These are phyloP conservation scores for Spergularia marina DNA, from an alignment of 148 eudicot genomes.

Conservation along the genomic window DNA sequence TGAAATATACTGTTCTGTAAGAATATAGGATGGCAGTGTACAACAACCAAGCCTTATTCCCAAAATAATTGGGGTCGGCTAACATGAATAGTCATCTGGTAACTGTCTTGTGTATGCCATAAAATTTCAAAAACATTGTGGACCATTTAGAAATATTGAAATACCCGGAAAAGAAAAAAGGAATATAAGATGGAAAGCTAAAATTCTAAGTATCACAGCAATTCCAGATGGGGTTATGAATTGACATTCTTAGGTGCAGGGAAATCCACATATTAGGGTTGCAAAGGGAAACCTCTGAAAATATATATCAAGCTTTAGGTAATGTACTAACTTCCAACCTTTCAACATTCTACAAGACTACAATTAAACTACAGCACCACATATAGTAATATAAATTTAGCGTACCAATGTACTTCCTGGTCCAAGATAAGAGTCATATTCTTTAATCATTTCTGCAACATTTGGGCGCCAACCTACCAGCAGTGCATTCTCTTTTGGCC, in stretches of 20 bases:
- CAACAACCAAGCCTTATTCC: neutral
- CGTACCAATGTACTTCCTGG: conserved; percentile 94
- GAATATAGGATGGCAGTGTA: neutral
- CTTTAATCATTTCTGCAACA: conserved; percentile 79
- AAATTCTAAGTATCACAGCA: too few species aligned
- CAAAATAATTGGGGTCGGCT: too few species aligned
- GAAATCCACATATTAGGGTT: too few species aligned
- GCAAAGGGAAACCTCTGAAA: too few species aligned
- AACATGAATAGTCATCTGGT: too few species aligned
- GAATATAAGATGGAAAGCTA: too few species aligned
- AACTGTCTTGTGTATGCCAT: too few species aligned
- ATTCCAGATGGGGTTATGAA: too few species aligned
- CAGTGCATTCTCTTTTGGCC: conserved; percentile 78
- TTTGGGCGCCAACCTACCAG: conserved; percentile 92
- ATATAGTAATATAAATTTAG: neutral
- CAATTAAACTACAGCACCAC: neutral
- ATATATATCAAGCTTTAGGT: neutral
- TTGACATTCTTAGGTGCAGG: too few species aligned
- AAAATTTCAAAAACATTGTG: too few species aligned
- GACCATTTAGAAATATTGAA: too few species aligned
- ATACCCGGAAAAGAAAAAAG: too few species aligned
- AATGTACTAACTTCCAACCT: neutral
- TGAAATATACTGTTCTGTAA: neutral
- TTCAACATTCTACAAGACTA: neutral
- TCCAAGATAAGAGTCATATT: conserved; percentile 89